Percentiles rank a stretch among this genome's conserved stretches.
These are phyloP conservation scores for Pyrus bretschneideri DNA, from an alignment of 306 rosid genomes.

Conservation along the genomic window DNA sequence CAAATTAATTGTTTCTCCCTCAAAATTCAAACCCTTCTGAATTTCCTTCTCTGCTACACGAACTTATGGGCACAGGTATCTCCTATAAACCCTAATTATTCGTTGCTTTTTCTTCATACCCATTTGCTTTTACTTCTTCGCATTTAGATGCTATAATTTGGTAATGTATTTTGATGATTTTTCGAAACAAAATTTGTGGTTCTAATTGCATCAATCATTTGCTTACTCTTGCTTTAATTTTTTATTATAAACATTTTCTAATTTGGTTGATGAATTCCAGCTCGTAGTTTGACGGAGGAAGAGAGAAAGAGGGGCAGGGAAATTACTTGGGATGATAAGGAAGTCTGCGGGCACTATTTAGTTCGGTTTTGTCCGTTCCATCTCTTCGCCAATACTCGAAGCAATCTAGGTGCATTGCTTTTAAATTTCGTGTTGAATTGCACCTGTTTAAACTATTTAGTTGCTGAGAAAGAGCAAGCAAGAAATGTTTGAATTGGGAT, in stretches of 20 bases:
- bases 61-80: conserved; percentile 90
- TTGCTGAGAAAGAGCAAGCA: neutral
- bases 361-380: conserved; percentile 94
- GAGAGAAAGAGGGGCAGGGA: conserved; percentile 68
- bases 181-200: neutral
- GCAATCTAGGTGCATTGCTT: conserved; percentile 70
- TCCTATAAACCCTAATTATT: neutral
- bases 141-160: neutral
- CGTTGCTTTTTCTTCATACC: neutral
- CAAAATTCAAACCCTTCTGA: neutral
- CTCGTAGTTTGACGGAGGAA: conserved; percentile 83
- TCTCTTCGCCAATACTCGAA: conserved; percentile 85
- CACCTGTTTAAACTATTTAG: neutral
- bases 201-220: neutral
- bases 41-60: conserved; percentile 47
- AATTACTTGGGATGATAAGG: conserved; percentile 83
- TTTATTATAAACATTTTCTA: too few species aligned
- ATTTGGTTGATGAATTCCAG: conserved; percentile 28
- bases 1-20: neutral
- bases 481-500: neutral
- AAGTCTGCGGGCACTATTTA: conserved; percentile 77
- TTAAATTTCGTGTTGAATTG: neutral
- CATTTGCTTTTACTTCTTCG: neutral
- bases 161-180: neutral
- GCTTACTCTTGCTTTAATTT: neutral